Evolutionary conservation across 2,329 filamentous ascomycete species (phyloP), one percentile per base, ranked within the genome.

Genomic region (Pestalotiopsis sp.): DNA sequence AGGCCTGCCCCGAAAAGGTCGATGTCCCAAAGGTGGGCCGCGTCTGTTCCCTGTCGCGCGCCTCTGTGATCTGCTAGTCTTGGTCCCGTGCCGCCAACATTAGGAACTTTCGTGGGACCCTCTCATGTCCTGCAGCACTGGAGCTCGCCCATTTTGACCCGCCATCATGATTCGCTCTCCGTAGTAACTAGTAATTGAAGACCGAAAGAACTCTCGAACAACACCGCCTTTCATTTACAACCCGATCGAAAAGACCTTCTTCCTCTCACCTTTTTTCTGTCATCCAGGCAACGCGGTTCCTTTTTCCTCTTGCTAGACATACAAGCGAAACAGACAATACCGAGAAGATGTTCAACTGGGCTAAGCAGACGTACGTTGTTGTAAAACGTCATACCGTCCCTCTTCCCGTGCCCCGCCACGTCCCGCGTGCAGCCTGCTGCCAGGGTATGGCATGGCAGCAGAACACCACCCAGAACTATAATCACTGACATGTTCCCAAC

Each of bases 291-390:
- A 52, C 14, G 17, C 17, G 45, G 45, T 52, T n/a, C 17, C 20
- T n/a, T 52, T 20, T 23, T n/a, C 45, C 20, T 31, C 13, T 38
- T 62, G 38, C 4, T 58, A 38, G 20, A 45, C 57, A 13, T 12
- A 57, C 58, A 66, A 20, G 52, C 65, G 17, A 23, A 38, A 52
- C 49, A 31, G 31, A 13, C 14, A 57, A 60, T 17, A 14, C 52
- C 61, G 72, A 75, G 80, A 87, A 78, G 81, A 96, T 93, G 91
- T 95, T 97, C 86, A 96, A 94, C 86, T 98, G 94, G 94, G 91
- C 94, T 76, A 96, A 97, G 84, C 92, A 95, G 83, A 90, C 92
- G 94, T 96, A 86, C 83, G 93, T 84, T 65, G 20, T 27, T 31
- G 13, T 49, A 63, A 41, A 31, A 23, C 64, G 39, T 27, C 62